A percentile compares a stretch with the other conserved stretches of the same genome.
phyloP scores from a whole-genome alignment of 257 asterid species.

The Knoxia roxburghii region DNA sequence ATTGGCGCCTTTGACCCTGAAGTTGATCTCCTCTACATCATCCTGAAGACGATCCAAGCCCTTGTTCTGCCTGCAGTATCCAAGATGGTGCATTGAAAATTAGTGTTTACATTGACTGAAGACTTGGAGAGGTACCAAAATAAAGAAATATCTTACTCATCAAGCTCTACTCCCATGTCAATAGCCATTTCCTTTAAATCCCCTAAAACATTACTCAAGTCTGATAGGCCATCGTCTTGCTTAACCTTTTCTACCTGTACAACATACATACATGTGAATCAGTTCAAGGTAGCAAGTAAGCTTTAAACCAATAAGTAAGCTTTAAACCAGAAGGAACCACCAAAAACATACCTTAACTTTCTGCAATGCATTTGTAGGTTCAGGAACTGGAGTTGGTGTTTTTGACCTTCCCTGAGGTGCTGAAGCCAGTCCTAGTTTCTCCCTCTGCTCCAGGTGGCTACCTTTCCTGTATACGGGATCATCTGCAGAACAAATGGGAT shows the following conservation, averaged over 20 bases:
- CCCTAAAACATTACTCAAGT: slow-evolving; percentile 36
- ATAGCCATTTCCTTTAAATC: slow-evolving; percentile 44
- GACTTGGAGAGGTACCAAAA: too few relatives aligned
- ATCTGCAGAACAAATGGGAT: slow-evolving; percentile 38
- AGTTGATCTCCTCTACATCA: slow-evolving; percentile 30
- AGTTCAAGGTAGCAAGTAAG: background rate
- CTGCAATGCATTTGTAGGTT: slow-evolving; percentile 67
- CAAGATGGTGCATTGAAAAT: background rate
- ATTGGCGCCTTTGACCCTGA: slow-evolving; percentile 32
- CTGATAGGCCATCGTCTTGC: slow-evolving; percentile 44
- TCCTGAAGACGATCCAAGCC: slow-evolving; percentile 24
- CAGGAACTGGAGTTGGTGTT: slow-evolving; percentile 40
- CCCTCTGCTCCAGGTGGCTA: slow-evolving; percentile 86
- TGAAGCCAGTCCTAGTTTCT: slow-evolving; percentile 68
- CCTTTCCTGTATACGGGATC: slow-evolving; percentile 64
- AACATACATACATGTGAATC: background rate
- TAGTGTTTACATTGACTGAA: too few relatives aligned
- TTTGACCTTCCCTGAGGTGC: slow-evolving; percentile 46
- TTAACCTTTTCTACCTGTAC: slow-evolving; percentile 34
- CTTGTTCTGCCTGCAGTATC: slow-evolving; percentile 30
- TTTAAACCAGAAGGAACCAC: too few relatives aligned
- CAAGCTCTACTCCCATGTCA: slow-evolving; percentile 50
- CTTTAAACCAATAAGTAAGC: too few relatives aligned
- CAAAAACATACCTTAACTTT: slow-evolving; percentile 86
- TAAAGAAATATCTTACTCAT: slow-evolving; percentile 14